Evolutionary conservation across 2,329 filamentous ascomycete species (phyloP), one percentile per base, ranked within the genome.

Genomic region (Trichophyton simii): DNA sequence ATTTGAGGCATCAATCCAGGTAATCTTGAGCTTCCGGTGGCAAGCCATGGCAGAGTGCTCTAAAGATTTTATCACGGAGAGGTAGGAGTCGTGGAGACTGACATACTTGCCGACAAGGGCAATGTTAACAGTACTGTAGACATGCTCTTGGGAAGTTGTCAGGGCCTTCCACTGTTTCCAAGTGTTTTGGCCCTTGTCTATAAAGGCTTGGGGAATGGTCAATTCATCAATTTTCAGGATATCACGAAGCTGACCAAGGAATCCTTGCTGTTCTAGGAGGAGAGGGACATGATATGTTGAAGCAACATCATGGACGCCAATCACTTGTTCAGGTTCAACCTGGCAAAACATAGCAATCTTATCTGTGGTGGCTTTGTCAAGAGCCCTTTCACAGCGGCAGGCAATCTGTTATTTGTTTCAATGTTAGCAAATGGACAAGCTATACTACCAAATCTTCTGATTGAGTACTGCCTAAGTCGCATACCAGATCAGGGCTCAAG

Each of bases 261-360:
- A 79, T 25, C 85, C 83, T 76, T 97, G 89, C 67, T 91, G 81
- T 67, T 92, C 83, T 13, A 97, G 85, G 25, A 97, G 87, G n/a
- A 96, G 80, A 0, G 94, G 94, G 2, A 97, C 92, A 66, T 96
- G 91, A 76, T 99, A 99, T 59, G 89, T 95, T 11, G 91, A 91
- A 20, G 86, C 80, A 75, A 97, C 89, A 72, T 97, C 87, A 67
- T 87, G 87, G 9, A 99, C 91, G 9, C 84, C 88, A 65, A 97
- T 79, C 50, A 97, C 90, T 71, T 96, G 90, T 66, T 91, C 82
- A 9, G 82, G 77, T 60, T 95, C 89, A 57, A 96, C 87, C 71
- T 96, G 89, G 74, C 92, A 97, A 76, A 87, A 89, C 69, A 84
- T 83, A 64, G 92, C 91, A 65, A 99, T 90, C 78, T 99, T 97